These are phyloP conservation scores for Scutellaria barbata DNA, from an alignment of 257 asterid species.

Conservation along the genomic window DNA sequence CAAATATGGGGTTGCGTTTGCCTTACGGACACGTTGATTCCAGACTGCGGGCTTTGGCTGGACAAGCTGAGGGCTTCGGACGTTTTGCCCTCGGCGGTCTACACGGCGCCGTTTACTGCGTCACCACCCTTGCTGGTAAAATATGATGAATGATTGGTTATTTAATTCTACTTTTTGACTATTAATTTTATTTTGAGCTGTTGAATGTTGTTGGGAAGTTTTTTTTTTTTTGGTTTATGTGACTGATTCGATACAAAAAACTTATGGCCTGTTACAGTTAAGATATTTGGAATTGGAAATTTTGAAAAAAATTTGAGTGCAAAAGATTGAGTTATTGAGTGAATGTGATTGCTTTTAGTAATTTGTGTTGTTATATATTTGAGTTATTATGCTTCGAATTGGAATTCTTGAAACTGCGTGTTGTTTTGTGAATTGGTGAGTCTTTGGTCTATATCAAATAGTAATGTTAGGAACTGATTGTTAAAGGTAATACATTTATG, in stretches of 20 bases:
- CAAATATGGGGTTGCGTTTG: conserved; percentile 50
- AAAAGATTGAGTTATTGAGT: background rate
- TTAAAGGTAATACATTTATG: background rate
- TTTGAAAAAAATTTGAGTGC: conserved; percentile 2
- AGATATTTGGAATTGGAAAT: background rate
- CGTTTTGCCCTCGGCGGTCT: conserved; percentile 76
- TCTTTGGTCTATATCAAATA: background rate
- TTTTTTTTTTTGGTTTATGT: conserved; percentile 2
- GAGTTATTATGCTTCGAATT: conserved; percentile 19
- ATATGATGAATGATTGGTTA: background rate
- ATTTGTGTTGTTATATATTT: background rate
- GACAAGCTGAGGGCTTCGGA: conserved; percentile 94
- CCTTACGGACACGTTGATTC: conserved; percentile 77
- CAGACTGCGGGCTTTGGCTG: conserved; percentile 70
- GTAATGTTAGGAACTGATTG: background rate
- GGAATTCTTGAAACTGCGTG: background rate
- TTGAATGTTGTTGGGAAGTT: no score
- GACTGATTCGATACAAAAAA: background rate
- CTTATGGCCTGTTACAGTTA: no score
- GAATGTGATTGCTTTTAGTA: background rate
- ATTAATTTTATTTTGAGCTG: background rate
- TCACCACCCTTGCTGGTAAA: conserved; percentile 72
- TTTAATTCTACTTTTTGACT: background rate
- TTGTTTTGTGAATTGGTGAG: background rate
- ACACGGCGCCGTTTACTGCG: conserved; percentile 65